A percentile compares a stretch with the other conserved stretches of the same genome.
These are phyloP conservation scores for Lepidium sativum DNA, from an alignment of 345 rosid species.

Conservation along the genomic window DNA sequence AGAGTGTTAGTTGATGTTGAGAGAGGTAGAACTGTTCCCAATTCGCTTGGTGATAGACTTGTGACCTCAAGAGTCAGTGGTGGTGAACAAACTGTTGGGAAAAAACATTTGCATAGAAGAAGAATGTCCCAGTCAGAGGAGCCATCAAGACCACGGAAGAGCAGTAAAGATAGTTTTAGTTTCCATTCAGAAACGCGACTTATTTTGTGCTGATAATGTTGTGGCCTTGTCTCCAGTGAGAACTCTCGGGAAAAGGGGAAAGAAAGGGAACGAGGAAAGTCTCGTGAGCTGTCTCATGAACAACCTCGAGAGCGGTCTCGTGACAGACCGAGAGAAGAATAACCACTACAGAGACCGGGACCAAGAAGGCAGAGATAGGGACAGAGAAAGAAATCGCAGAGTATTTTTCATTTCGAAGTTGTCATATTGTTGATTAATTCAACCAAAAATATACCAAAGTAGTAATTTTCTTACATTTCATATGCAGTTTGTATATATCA, in stretches of 20 bases:
- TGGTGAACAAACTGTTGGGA: slow-evolving; percentile 74
- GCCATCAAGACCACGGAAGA: slow-evolving; percentile 54
- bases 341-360: slow-evolving; percentile 69
- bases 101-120: slow-evolving; percentile 42
- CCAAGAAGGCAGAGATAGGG: slow-evolving; percentile 46
- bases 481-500: too few species aligned
- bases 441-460: too few species aligned
- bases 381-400: slow-evolving; percentile 33
- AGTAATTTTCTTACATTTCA: too few species aligned
- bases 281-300: slow-evolving; percentile 61
- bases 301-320: slow-evolving; percentile 58
- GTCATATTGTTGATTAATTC: not conserved
- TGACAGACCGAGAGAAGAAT: slow-evolving; percentile 71
- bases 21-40: slow-evolving; percentile 96
- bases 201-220: not conserved
- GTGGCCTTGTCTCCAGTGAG: slow-evolving; percentile 5
- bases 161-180: slow-evolving; percentile 30
- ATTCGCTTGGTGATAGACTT: slow-evolving; percentile 98
- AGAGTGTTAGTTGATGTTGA: slow-evolving; percentile 96
- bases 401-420: not conserved
- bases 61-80: slow-evolving; percentile 81
- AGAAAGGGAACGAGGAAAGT: slow-evolving; percentile 69
- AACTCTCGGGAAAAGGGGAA: slow-evolving; percentile 46
- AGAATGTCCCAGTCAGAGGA: slow-evolving; percentile 58
- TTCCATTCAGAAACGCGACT: not conserved